A percentile compares a stretch with the other conserved stretches of the same genome.
Evolutionary conservation across 2,329 filamentous ascomycete species (phyloP).

Genomic region (Fusarium gaditjirri): DNA sequence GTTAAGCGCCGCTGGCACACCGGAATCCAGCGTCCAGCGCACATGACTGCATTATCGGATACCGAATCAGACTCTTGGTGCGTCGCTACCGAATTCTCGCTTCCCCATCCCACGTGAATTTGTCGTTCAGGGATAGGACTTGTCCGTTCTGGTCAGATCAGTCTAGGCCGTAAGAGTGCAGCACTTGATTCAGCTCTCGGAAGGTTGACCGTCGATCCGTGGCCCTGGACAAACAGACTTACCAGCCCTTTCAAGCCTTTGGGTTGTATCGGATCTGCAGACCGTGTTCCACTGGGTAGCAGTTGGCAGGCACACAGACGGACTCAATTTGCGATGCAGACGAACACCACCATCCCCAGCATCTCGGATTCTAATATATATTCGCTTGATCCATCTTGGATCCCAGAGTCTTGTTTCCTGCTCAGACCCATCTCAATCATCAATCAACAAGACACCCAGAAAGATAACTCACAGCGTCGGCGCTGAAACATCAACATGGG

Average conservation of each 20-base stretch:
- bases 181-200: constrained; percentile 20
- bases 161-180: constrained; percentile 10
- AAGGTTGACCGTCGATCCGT: constrained; percentile 39
- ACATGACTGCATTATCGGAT: neutral
- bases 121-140: neutral
- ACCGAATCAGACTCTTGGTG: neutral
- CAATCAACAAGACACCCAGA: constrained; percentile 1
- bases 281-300: constrained; percentile 32
- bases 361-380: constrained; percentile 28
- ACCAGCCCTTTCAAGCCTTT: constrained; percentile 30
- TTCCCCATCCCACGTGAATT: constrained; percentile 12
- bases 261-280: constrained; percentile 37
- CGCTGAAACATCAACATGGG: constrained; percentile 33
- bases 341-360: neutral
- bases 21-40: neutral
- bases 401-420: neutral
- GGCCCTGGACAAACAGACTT: constrained; percentile 3
- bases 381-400: neutral
- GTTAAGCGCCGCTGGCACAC: constrained; percentile 11
- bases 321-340: neutral
- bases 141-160: constrained; percentile 17
- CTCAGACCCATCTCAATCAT: constrained; percentile 13
- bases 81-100: constrained; percentile 21
- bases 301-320: constrained; percentile 5
- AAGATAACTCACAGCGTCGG: constrained; percentile 1